phyloP scores from a whole-genome alignment of 768 basidiomycete species.

The Clitopilus passeckerianus region DNA sequence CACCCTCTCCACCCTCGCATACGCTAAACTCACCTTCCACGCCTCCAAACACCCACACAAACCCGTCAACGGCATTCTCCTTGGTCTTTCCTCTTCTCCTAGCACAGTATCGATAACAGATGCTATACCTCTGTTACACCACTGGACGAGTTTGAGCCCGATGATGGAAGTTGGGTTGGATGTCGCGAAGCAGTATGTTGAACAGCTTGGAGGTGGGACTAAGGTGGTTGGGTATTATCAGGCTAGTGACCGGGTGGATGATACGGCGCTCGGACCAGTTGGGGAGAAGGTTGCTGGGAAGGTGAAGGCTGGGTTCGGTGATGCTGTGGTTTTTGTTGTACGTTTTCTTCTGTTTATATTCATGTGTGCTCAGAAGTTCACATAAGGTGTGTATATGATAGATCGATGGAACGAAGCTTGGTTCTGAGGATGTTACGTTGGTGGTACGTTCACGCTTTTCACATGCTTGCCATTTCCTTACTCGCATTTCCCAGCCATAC shows the following conservation, averaged over 20 bases:
- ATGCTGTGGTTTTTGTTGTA: slow-evolving; percentile 70
- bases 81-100: slow-evolving; percentile 40
- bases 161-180: slow-evolving; percentile 87
- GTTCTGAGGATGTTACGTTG: slow-evolving; percentile 45
- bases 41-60: slow-evolving; percentile 75
- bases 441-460: slow-evolving; percentile 39
- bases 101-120: slow-evolving; percentile 47
- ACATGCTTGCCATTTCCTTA: not conserved
- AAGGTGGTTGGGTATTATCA: slow-evolving; percentile 73
- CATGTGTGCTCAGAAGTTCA: not conserved
- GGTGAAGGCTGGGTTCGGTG: slow-evolving; percentile 46
- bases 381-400: slow-evolving; percentile 18
- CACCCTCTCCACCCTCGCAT: slow-evolving; percentile 55
- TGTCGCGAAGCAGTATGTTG: slow-evolving; percentile 57
- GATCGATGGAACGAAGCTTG: slow-evolving; percentile 60
- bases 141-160: slow-evolving; percentile 80
- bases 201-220: slow-evolving; percentile 32
- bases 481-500: slow-evolving; percentile 39
- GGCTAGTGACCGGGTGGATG: slow-evolving; percentile 60
- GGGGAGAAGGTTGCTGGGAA: slow-evolving; percentile 59
- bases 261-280: slow-evolving; percentile 56
- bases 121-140: slow-evolving; percentile 73
- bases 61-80: slow-evolving; percentile 73
- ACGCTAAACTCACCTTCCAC: slow-evolving; percentile 73
- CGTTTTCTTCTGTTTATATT: slow-evolving; percentile 25